These are phyloP conservation scores for Senna tora DNA, from an alignment of 306 rosid species.

Conservation along the genomic window DNA sequence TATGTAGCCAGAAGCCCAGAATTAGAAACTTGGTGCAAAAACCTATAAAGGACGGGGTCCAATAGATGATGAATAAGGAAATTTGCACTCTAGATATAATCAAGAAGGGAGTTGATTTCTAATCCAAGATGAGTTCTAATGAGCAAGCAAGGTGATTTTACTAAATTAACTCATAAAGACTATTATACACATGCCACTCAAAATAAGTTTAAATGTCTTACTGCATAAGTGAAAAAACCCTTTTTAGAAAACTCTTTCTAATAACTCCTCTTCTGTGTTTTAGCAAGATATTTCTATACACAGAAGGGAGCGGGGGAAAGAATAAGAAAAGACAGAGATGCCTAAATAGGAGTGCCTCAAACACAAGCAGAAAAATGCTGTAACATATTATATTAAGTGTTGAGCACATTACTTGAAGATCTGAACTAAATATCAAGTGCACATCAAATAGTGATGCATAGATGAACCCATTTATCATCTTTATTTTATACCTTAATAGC, in stretches of 20 bases:
- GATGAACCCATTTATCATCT: neutral
- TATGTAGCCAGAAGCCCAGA: slow-evolving; percentile 17
- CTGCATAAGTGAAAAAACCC: neutral
- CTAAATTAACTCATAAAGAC: neutral
- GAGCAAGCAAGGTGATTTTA: slow-evolving; percentile 13
- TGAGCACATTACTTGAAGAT: slow-evolving; percentile 14
- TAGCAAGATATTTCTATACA: neutral
- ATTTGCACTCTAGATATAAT: neutral
- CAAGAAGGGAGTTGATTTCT: slow-evolving; percentile 13
- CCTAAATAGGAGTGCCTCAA: neutral
- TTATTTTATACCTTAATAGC: slow-evolving; percentile 79
- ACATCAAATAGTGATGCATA: slow-evolving; percentile 1
- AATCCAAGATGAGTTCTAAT: neutral
- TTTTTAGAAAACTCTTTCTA: neutral
- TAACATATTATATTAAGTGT: neutral
- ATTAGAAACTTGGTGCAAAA: slow-evolving; percentile 17
- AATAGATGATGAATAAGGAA: slow-evolving; percentile 4
- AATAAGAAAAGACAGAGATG: neutral
- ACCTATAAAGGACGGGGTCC: neutral
- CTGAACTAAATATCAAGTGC: slow-evolving; percentile 3
- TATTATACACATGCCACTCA: neutral
- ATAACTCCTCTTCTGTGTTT: neutral
- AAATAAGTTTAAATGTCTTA: neutral
- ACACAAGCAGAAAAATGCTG: neutral
- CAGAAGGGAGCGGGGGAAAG: neutral